Percentiles rank a stretch among this genome's conserved stretches.
Evolutionary conservation across 2,329 filamentous ascomycete species (phyloP).

Genomic region (Orbilia oligospora): DNA sequence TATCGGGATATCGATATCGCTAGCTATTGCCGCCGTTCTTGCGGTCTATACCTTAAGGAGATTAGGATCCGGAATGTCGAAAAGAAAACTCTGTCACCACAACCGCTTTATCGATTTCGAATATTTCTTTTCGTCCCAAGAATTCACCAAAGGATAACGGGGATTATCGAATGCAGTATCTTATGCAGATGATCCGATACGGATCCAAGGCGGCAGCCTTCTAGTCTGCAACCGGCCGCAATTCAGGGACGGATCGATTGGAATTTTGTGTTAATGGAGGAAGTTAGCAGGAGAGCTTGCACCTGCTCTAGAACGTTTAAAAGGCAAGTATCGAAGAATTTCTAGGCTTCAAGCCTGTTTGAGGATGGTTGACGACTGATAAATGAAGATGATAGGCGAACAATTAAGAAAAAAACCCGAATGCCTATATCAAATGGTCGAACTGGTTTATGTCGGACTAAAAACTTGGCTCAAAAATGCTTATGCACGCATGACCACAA

Average conservation of each 20-base stretch:
- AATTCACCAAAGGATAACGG: constrained; percentile 45
- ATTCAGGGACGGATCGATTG: constrained; percentile 39
- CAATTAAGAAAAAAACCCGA: constrained; percentile 2
- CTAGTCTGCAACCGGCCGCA: constrained; percentile 38
- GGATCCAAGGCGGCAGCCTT: constrained; percentile 42
- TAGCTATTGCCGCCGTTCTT: constrained; percentile 24
- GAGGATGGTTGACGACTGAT: constrained; percentile 9
- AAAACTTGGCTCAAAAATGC: constrained; percentile 38
- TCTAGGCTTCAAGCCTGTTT: constrained; percentile 21
- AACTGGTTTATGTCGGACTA: constrained; percentile 34
- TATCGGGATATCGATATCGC: constrained; percentile 31
- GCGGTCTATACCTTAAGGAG: constrained; percentile 16
- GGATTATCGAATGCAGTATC: constrained; percentile 54
- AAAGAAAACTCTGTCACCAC: constrained; percentile 15
- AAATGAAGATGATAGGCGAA: constrained; percentile 22
- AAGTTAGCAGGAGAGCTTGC: constrained; percentile 52
- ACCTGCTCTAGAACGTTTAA: constrained; percentile 47
- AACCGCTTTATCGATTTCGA: constrained; percentile 20
- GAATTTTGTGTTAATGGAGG: constrained; percentile 49
- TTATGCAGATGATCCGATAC: constrained; percentile 54
- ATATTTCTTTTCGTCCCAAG: constrained; percentile 32
- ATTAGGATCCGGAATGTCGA: constrained; percentile 16
- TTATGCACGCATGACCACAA: constrained; percentile 53
- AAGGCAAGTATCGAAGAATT: constrained; percentile 26
- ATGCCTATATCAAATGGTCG: constrained; percentile 23